Conservation (phyloP, 2,329 filamentous ascomycete genomes). For the Acrocalymma vagum region DNA sequence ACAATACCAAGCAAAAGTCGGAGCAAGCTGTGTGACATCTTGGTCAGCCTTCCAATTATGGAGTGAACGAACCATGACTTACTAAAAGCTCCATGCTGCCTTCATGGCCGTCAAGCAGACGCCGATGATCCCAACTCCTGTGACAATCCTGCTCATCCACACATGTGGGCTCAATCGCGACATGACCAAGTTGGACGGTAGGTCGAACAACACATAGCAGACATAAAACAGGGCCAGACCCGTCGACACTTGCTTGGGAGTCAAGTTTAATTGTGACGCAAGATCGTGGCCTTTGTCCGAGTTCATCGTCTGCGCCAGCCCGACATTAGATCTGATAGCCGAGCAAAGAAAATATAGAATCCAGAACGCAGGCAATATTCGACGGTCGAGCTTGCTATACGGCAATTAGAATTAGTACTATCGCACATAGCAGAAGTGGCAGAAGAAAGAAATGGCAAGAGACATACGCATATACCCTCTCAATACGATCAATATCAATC, state of each 20-base stretch:
- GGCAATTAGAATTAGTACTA: slow-evolving; percentile 11
- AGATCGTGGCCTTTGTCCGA: slow-evolving; percentile 74
- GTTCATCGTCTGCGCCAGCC: slow-evolving; percentile 96
- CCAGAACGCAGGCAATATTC: slow-evolving; percentile 81
- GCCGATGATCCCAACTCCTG: slow-evolving; percentile 85
- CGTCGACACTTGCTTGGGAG: slow-evolving; percentile 80
- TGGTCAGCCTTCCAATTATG: background rate
- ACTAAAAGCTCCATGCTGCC: slow-evolving; percentile 85
- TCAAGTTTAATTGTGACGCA: slow-evolving; percentile 73
- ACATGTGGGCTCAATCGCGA: slow-evolving; percentile 82
- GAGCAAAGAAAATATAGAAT: slow-evolving; percentile 90
- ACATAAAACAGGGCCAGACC: slow-evolving; percentile 91
- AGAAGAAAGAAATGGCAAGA: background rate
- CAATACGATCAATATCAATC: slow-evolving; percentile 46
- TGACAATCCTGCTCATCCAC: slow-evolving; percentile 92
- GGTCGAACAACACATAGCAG: slow-evolving; percentile 88
- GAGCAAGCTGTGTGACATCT: slow-evolving; percentile 63
- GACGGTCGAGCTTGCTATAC: slow-evolving; percentile 63
- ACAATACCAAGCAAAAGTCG: slow-evolving; percentile 86
- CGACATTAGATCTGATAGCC: slow-evolving; percentile 89
- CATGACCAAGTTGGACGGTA: slow-evolving; percentile 90
- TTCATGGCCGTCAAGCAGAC: slow-evolving; percentile 83
- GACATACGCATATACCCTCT: slow-evolving; percentile 48
- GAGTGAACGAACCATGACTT: slow-evolving; percentile 36
- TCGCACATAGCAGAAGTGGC: no score